Percentiles rank a stretch among this genome's conserved stretches.
phyloP scores from a whole-genome alignment of 352 stramenopile species.

The Phytopythium boreale region DNA sequence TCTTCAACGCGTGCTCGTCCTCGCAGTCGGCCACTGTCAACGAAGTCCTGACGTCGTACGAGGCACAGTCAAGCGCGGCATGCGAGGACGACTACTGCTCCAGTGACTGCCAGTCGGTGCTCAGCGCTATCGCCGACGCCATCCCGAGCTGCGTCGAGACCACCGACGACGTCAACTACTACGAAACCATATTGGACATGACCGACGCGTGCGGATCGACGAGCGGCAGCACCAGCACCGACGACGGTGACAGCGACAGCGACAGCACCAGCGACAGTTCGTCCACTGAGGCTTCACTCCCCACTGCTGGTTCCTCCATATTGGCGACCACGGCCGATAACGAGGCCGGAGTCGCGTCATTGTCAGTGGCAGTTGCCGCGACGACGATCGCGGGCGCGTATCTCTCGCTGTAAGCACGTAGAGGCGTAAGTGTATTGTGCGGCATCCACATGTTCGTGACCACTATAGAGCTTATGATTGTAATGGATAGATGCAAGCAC shows the following conservation, averaged over 20 bases:
- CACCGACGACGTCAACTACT: not conserved
- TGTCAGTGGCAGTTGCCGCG: not conserved
- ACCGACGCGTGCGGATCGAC: not conserved
- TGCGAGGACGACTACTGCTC: not conserved
- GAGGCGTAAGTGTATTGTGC: not conserved
- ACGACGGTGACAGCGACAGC: not conserved
- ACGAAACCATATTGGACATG: not conserved
- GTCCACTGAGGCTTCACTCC: not conserved
- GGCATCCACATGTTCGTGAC: too few species aligned
- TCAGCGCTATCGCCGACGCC: not conserved
- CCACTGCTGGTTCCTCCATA: too few species aligned
- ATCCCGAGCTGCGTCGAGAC: not conserved
- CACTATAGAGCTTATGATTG: too few species aligned
- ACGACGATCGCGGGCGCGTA: not conserved
- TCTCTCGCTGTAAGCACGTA: not conserved
- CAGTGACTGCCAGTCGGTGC: not conserved
- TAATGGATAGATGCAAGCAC: too few species aligned
- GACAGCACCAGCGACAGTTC: not conserved
- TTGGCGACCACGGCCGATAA: not conserved
- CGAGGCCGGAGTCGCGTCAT: not conserved
- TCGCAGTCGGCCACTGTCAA: not conserved
- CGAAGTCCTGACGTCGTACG: not conserved
- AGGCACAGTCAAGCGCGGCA: not conserved
- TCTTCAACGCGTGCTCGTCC: not conserved
- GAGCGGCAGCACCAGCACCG: not conserved